phyloP scores from a whole-genome alignment of 2,329 filamentous ascomycete species.

The Septoria petroselini region DNA sequence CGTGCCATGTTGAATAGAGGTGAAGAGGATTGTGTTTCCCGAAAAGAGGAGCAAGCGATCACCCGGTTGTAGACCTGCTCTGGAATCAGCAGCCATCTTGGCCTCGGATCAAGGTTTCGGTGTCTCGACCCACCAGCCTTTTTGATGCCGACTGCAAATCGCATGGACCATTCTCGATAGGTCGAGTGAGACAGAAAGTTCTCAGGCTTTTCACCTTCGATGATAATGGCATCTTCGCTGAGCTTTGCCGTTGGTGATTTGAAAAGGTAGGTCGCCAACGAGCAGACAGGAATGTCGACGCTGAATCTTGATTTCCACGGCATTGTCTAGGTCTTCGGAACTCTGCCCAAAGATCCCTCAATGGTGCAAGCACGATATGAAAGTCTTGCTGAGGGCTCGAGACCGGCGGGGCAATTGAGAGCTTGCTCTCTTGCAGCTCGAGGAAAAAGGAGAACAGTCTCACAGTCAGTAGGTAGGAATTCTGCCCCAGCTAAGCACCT shows the following conservation, averaged over 20 bases:
- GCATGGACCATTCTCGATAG: constrained; percentile 68
- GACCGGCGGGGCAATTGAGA: too few species aligned
- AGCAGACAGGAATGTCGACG: constrained; percentile 47
- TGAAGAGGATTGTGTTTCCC: constrained; percentile 71
- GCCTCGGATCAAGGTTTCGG: too few species aligned
- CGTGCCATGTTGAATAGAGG: constrained; percentile 66
- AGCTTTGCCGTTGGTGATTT: constrained; percentile 46
- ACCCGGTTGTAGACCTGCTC: constrained; percentile 59
- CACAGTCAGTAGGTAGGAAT: too few species aligned
- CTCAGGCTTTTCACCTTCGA: constrained; percentile 66
- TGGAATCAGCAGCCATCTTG: too few species aligned
- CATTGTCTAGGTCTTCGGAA: constrained; percentile 39
- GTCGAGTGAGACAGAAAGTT: constrained; percentile 62
- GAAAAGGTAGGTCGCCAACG: constrained; percentile 51
- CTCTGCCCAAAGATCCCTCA: background rate
- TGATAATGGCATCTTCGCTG: constrained; percentile 47
- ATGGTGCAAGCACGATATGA: too few species aligned
- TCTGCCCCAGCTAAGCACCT: too few species aligned
- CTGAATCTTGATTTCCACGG: constrained; percentile 52
- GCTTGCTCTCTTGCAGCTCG: too few species aligned
- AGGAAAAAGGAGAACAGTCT: too few species aligned
- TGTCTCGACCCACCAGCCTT: constrained; percentile 36
- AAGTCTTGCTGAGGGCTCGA: too few species aligned
- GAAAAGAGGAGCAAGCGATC: constrained; percentile 73
- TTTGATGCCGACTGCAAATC: constrained; percentile 62